Evolutionary conservation across 108 stramenopile genomes (phyloP), one percentile per base, ranked within the genome.

Genomic region (Conticribra weissflogii): DNA sequence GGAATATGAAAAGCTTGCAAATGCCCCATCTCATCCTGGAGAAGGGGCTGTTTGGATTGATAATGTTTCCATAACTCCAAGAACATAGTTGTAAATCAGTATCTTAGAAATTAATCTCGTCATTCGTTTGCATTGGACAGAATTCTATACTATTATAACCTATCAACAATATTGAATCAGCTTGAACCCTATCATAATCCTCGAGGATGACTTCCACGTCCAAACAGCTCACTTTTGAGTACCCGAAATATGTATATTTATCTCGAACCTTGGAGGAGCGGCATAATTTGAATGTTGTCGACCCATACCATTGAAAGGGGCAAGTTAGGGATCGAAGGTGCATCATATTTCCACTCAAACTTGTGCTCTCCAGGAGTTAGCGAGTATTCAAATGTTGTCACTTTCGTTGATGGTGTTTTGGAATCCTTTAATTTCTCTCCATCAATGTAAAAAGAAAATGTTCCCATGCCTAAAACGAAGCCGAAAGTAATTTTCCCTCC

Each of bases 41-140:
- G 27, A 61, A 23, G 44, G 49, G 19, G 15, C 22, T 25, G 56
- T 66, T 3, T 74, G 73, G 73, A 65, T 74, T 44, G 73, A 74
- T 66, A 64, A 74, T 16, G 59, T 74, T 4, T 18, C 44, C 27
- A 66, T 66, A 34, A 2, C 24, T 1, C 65, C 65, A 54, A 41
- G 36, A 41, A 9, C 36, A 12, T 41, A 41, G 12, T 9, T 5
- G 12, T 9, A 41, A 41, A 41, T 12, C n/a, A n/a, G n/a, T n/a
- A n/a, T n/a, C n/a, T n/a, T n/a, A n/a, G n/a, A n/a, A n/a, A n/a
- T n/a, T n/a, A n/a, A n/a, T n/a, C n/a, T n/a, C n/a, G n/a, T n/a
- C n/a, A n/a, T n/a, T n/a, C n/a, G n/a, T n/a, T n/a, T n/a, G n/a
- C n/a, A n/a, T n/a, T n/a, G n/a, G n/a, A n/a, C n/a, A n/a, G n/a